Percentiles rank a stretch among this genome's conserved stretches.
Conservation (phyloP, 1,284 basidiomycete species). For the Ganoderma lucidum region DNA sequence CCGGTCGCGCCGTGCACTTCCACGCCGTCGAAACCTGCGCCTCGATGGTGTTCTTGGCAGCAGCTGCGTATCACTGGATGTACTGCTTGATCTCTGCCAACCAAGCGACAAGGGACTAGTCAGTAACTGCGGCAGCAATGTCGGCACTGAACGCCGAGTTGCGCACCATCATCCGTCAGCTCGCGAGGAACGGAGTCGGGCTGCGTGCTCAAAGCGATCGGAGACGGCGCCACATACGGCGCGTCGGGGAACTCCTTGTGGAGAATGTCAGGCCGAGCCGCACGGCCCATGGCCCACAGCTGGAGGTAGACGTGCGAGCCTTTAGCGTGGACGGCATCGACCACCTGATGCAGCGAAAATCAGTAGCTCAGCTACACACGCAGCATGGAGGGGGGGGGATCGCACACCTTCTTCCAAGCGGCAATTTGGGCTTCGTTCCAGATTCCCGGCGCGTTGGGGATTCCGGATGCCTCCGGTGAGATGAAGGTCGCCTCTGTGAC, state of each 20-base stretch:
- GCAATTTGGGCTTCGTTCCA: constrained; percentile 52
- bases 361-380: background rate
- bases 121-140: background rate
- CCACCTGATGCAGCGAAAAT: background rate
- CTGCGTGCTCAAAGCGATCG: constrained; percentile 38
- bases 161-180: constrained; percentile 25
- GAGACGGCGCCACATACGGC: constrained; percentile 48
- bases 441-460: constrained; percentile 50
- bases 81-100: constrained; percentile 52
- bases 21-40: constrained; percentile 57
- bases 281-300: constrained; percentile 55
- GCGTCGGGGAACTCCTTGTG: constrained; percentile 27
- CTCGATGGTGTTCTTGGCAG: too few relatives aligned
- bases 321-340: constrained; percentile 15
- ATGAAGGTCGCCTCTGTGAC: too few relatives aligned
- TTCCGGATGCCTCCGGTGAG: constrained; percentile 46
- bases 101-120: background rate
- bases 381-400: background rate
- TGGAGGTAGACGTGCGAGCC: constrained; percentile 49
- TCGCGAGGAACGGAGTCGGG: constrained; percentile 30
- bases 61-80: too few relatives aligned
- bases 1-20: constrained; percentile 45
- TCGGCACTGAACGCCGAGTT: background rate
- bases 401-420: constrained; percentile 53
- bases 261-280: constrained; percentile 43